A percentile compares a stretch with the other conserved stretches of the same genome.
Evolutionary conservation across 2,329 filamentous ascomycete genomes (phyloP).

Genomic region (Didymella glomerata): DNA sequence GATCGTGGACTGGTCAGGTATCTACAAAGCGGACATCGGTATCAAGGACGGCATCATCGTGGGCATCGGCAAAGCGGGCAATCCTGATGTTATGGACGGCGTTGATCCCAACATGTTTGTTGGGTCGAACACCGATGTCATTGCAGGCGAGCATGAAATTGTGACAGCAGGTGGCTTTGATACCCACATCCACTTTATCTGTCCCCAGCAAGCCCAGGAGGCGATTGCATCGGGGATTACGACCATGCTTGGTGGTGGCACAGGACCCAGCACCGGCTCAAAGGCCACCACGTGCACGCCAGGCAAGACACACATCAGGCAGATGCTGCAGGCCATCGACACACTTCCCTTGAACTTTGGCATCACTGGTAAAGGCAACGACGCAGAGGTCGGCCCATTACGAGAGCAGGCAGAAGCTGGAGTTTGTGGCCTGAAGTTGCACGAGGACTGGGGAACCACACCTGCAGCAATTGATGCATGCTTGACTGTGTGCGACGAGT

Average conservation of each 20-base stretch:
- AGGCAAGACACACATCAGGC: constrained; percentile 79
- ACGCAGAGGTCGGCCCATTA: constrained; percentile 73
- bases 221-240: constrained; percentile 86
- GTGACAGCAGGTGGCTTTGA: constrained; percentile 87
- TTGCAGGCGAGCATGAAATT: constrained; percentile 90
- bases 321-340: constrained; percentile 91
- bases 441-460: constrained; percentile 95
- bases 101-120: constrained; percentile 81
- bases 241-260: constrained; percentile 88
- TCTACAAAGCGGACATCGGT: constrained; percentile 96
- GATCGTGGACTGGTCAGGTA: constrained; percentile 88
- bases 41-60: constrained; percentile 87
- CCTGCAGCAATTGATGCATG: constrained; percentile 92
- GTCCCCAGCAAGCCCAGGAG: constrained; percentile 88
- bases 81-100: constrained; percentile 95
- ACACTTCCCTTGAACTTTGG: constrained; percentile 83
- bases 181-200: constrained; percentile 93
- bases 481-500: constrained; percentile 80
- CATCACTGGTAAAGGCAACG: constrained; percentile 94
- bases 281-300: constrained; percentile 95
- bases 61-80: constrained; percentile 92
- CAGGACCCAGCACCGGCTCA: constrained; percentile 88
- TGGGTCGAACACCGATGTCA: constrained; percentile 88
- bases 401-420: constrained; percentile 84
- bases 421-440: constrained; percentile 88